These are phyloP conservation scores for Gracilaria vermiculophylla DNA, from an alignment of 23 red algal species.

Conservation along the genomic window DNA sequence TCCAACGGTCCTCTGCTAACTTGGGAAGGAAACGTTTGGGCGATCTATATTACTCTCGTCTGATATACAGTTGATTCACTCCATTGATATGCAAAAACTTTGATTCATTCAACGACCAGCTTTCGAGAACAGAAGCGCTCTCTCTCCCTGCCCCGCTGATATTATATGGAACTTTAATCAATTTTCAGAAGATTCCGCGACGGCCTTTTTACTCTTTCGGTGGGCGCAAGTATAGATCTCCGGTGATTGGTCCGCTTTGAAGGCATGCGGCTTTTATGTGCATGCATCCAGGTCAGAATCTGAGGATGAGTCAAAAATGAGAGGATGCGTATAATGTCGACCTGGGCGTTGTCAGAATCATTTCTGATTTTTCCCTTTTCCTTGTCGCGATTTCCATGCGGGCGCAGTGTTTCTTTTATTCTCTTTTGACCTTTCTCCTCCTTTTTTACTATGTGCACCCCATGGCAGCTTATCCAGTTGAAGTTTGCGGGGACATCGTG, in stretches of 20 bases:
- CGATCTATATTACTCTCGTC: background rate
- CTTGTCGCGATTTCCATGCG: background rate
- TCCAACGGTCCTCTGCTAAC: background rate
- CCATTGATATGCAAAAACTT: background rate
- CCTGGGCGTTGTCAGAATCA: background rate
- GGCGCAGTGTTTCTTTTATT: background rate
- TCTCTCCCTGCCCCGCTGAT: slow-evolving; percentile 16
- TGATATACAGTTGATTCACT: background rate
- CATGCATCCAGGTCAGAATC: background rate
- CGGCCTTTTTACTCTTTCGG: background rate
- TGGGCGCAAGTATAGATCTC: slow-evolving; percentile 4
- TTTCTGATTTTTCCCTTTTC: slow-evolving; percentile 11
- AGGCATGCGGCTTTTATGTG: slow-evolving; percentile 21
- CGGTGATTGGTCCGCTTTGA: background rate
- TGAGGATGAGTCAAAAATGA: background rate
- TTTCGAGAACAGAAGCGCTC: background rate
- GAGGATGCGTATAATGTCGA: background rate
- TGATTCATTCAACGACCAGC: background rate
- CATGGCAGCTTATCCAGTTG: background rate
- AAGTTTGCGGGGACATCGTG: background rate
- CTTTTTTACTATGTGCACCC: background rate
- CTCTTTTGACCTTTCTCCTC: background rate
- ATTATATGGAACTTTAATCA: slow-evolving; percentile 4
- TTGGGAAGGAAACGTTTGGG: background rate
- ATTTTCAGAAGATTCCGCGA: background rate